A percentile compares a stretch with the other conserved stretches of the same genome.
These are phyloP conservation scores for Basipetospora chlamydospora DNA, from an alignment of 2,329 filamentous ascomycete species.

Conservation along the genomic window DNA sequence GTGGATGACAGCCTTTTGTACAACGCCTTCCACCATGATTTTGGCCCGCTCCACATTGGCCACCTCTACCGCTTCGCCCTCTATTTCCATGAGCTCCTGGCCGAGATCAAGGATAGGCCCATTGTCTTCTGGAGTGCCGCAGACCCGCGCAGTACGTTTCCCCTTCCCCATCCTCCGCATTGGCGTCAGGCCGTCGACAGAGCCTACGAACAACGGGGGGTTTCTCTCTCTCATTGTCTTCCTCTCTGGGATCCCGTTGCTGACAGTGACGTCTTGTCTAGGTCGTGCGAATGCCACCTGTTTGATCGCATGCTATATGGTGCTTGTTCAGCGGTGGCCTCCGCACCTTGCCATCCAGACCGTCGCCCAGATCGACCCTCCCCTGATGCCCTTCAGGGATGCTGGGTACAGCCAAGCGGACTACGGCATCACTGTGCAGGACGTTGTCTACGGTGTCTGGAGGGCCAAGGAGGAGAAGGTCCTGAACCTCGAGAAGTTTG, in stretches of 20 bases:
- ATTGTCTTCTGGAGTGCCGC: constrained; percentile 95
- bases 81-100: constrained; percentile 87
- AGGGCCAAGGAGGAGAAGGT: constrained; percentile 93
- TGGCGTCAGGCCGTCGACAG: no score
- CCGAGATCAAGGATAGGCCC: constrained; percentile 74
- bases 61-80: constrained; percentile 95
- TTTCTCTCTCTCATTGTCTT: not conserved
- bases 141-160: constrained; percentile 67
- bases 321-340: constrained; percentile 93
- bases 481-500: constrained; percentile 84
- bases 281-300: constrained; percentile 88
- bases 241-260: constrained; percentile 3
- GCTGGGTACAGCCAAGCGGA: constrained; percentile 97
- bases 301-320: constrained; percentile 95
- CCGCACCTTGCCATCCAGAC: constrained; percentile 90
- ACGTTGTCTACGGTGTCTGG: constrained; percentile 97
- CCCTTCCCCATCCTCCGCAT: not conserved
- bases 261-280: constrained; percentile 17
- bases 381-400: constrained; percentile 96
- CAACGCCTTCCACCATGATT: constrained; percentile 97
- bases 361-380: constrained; percentile 91
- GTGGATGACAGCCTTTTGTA: constrained; percentile 87
- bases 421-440: constrained; percentile 88
- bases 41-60: constrained; percentile 92
- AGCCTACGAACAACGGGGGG: no score